A percentile compares a stretch with the other conserved stretches of the same genome.
Conservation (phyloP, 1,284 basidiomycete genomes). For the Trichosporon ovoides region DNA sequence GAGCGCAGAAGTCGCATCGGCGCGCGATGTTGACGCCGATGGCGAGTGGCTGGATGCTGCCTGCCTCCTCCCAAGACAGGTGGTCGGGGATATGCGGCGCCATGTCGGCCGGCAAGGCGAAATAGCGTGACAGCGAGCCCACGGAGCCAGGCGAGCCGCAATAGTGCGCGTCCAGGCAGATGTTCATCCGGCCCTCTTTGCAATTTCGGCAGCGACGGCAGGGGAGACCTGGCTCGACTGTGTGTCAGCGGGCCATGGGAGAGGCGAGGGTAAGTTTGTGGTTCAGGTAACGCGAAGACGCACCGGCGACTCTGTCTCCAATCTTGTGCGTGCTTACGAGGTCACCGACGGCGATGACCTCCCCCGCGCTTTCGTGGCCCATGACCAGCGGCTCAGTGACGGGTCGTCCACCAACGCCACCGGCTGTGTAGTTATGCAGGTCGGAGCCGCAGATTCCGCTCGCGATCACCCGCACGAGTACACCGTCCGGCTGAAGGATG, state of each 20-base stretch:
- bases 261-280: background rate
- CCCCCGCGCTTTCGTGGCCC: slow-evolving; percentile 47
- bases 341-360: slow-evolving; percentile 45
- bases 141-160: slow-evolving; percentile 43
- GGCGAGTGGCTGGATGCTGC: slow-evolving; percentile 81
- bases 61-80: slow-evolving; percentile 51
- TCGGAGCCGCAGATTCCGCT: slow-evolving; percentile 46
- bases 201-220: slow-evolving; percentile 48
- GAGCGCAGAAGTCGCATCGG: slow-evolving; percentile 37
- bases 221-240: slow-evolving; percentile 58
- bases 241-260: background rate
- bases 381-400: slow-evolving; percentile 46
- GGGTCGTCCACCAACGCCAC: slow-evolving; percentile 44
- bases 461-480: slow-evolving; percentile 41
- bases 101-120: slow-evolving; percentile 45
- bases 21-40: slow-evolving; percentile 44
- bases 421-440: slow-evolving; percentile 41
- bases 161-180: slow-evolving; percentile 40
- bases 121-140: slow-evolving; percentile 39
- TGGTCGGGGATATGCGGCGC: slow-evolving; percentile 47
- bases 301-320: slow-evolving; percentile 52
- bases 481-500: slow-evolving; percentile 43
- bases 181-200: slow-evolving; percentile 69
- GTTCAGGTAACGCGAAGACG: slow-evolving; percentile 8
- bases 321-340: slow-evolving; percentile 42